Evolutionary conservation across 148 eudicot genomes (phyloP).

Genomic region (Vaccinium darrowii): DNA sequence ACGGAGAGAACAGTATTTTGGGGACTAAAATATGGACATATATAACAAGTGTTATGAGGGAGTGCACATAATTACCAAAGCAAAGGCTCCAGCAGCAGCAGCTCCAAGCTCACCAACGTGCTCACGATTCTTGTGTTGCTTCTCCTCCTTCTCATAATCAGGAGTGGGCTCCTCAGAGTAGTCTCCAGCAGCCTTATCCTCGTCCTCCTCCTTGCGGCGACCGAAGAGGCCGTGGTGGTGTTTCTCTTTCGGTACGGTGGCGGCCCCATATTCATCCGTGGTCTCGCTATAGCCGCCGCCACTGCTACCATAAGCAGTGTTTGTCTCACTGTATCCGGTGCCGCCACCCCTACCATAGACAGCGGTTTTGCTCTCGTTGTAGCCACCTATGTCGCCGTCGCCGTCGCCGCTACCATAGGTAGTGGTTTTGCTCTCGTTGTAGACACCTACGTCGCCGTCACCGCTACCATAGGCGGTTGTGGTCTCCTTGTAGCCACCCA

Average conservation of each 20-base stretch:
- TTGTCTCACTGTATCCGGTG: neutral
- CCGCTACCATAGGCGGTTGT: neutral
- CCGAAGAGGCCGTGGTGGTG: neutral
- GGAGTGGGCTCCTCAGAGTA: neutral
- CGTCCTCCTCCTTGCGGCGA: neutral
- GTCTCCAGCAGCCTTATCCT: neutral
- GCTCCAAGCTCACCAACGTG: slow-evolving; percentile 36
- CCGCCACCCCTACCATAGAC: neutral
- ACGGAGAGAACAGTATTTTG: no score
- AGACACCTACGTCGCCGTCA: neutral
- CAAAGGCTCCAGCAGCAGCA: slow-evolving; percentile 45
- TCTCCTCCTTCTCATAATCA: slow-evolving; percentile 34
- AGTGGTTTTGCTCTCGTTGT: neutral
- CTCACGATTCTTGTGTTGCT: slow-evolving; percentile 35
- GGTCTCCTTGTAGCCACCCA: neutral
- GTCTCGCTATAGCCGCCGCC: neutral
- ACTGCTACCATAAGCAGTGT: neutral
- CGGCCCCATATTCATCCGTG: neutral
- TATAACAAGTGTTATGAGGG: neutral
- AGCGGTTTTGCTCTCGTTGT: neutral
- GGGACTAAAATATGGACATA: no score
- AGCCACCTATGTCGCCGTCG: neutral
- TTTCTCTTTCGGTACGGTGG: neutral
- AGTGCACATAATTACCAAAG: slow-evolving; percentile 29
- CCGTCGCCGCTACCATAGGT: neutral